Evolutionary conservation across 2,329 filamentous ascomycete species (phyloP), one percentile per base, ranked within the genome.

Genomic region (Monascus ruber): DNA sequence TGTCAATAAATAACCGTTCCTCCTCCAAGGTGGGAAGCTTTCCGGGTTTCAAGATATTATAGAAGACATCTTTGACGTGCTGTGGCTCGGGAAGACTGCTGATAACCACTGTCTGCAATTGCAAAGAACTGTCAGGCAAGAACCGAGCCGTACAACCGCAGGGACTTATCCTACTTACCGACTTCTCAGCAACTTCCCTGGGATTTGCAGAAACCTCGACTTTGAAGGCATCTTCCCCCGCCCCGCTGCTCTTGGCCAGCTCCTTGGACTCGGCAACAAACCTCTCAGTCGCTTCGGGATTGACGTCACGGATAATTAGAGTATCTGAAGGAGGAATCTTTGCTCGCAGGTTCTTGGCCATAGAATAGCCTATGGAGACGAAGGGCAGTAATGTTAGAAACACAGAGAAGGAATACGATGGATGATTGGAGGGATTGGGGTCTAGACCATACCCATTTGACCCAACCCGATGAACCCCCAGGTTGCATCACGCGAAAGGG

Each of bases 61-160:
- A 69, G 62, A 87, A 95, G 31, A 94, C 86, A 37, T 75, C 74
- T 56, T 83, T 82, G 41, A 96, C 89, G 57, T 96, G 89, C 26
- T 81, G 73, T 1, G 89, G 86, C 52, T 94, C 86, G 0, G 91
- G 91, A 1, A 98, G 76, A 42, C 86, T 87, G 8, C 88, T 94
- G 40, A 98, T 79, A 45, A 94, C 78, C 26, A 79, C 83, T 65
- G 88, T 81, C 89, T 95, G 50, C 39, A 44, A 10, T 27, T 29
- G 31, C 24, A 43, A 34, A 34, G 36, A 32, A 31, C 6, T 7
- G 11, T 24, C 9, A 35, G 31, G 11, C 17, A 27, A 37, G 45
- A 33, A 48, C 34, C 43, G 33, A 10, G 5, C 24, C 31, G 41
- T 33, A 31, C 36, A 17, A 8, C 34, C 11, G 37, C 40, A 8